Percentiles rank a stretch among this genome's conserved stretches.
phyloP scores from a whole-genome alignment of 208 protist species.

The Kentomonas sorsogonicus region DNA sequence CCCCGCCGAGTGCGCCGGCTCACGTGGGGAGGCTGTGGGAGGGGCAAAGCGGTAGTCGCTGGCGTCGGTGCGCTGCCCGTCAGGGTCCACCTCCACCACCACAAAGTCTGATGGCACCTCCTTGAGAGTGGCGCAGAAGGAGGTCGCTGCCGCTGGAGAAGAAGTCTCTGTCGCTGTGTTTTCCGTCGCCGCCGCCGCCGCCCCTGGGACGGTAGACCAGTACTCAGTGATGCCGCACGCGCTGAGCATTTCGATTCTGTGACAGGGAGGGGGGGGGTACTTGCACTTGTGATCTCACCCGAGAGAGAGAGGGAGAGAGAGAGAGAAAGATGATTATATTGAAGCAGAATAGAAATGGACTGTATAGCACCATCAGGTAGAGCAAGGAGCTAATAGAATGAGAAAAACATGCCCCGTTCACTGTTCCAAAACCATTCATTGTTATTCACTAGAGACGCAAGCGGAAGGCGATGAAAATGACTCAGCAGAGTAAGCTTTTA shows the following conservation, averaged over 20 bases:
- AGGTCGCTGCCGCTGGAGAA: neutral
- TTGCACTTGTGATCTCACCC: neutral
- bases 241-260: conserved; percentile 35
- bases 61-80: conserved; percentile 43
- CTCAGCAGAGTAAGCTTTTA: too few species aligned
- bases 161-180: neutral
- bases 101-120: conserved; percentile 55
- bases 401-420: too few species aligned
- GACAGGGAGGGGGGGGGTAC: too few species aligned
- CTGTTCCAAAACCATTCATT: neutral
- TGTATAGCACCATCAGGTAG: too few species aligned
- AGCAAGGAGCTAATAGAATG: too few species aligned
- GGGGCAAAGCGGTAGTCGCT: conserved; percentile 17
- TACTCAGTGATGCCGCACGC: conserved; percentile 60
- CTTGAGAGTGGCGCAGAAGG: conserved; percentile 43
- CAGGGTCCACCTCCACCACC: conserved; percentile 67
- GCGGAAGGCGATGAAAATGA: neutral
- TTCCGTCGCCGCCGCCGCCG: neutral
- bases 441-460: neutral
- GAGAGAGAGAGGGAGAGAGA: neutral
- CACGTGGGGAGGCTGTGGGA: too few species aligned
- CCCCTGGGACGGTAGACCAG: conserved; percentile 9
- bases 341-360: too few species aligned
- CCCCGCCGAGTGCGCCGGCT: too few species aligned
- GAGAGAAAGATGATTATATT: too few species aligned